Conservation (phyloP, 2,329 filamentous ascomycete species). For the Botrytis byssoidea region DNA sequence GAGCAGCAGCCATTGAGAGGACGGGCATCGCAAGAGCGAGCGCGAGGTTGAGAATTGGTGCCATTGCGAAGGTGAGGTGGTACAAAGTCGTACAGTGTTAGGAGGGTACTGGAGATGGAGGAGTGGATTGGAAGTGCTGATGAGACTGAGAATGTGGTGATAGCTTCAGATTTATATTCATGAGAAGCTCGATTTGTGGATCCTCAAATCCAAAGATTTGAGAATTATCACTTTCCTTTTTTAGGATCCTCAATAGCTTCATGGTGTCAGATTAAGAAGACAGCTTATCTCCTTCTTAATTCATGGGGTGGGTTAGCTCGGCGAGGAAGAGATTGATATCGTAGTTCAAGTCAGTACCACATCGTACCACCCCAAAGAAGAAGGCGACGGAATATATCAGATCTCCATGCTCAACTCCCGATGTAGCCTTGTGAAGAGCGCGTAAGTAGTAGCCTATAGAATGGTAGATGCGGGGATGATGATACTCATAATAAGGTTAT, state of each 20-base stretch:
- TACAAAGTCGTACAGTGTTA: not conserved
- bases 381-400: not conserved
- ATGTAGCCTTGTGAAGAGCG: not conserved
- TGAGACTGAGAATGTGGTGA: not conserved
- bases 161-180: not conserved
- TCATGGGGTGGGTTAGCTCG: not conserved
- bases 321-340: not conserved
- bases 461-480: not conserved
- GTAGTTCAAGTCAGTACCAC: not conserved
- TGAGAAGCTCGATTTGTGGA: not conserved
- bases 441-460: not conserved
- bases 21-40: constrained; percentile 8
- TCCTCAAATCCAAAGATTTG: too few species aligned
- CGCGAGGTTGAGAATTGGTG: constrained; percentile 7
- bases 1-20: constrained; percentile 2
- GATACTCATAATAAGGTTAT: not conserved
- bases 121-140: not conserved
- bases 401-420: too few species aligned
- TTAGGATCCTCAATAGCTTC: not conserved
- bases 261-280: not conserved
- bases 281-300: constrained; percentile 13
- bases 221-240: constrained; percentile 15
- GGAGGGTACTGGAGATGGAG: not conserved
- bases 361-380: not conserved
- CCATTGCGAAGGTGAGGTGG: not conserved